Evolutionary conservation across 805 yeast species (phyloP).

Genomic region (Candida maltosa): DNA sequence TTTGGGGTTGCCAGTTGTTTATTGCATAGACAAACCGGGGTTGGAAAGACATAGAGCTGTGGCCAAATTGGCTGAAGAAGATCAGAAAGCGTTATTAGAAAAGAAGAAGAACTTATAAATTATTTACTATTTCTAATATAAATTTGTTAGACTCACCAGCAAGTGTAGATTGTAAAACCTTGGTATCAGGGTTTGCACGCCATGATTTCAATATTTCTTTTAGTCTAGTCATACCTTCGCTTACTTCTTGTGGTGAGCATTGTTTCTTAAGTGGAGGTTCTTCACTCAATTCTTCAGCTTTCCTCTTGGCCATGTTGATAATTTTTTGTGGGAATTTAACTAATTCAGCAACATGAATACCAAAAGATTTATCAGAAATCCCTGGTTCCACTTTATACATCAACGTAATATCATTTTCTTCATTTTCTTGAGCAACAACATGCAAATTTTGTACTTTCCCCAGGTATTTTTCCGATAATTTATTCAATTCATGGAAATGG

Average conservation of each 20-base stretch:
- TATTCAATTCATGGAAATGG: constrained; percentile 94
- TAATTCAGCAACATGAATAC: constrained; percentile 95
- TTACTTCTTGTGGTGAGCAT: constrained; percentile 50
- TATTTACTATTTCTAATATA: constrained; percentile 36
- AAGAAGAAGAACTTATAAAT: constrained; percentile 4
- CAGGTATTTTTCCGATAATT: constrained; percentile 57
- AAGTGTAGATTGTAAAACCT: constrained; percentile 15
- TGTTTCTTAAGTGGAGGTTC: constrained; percentile 46
- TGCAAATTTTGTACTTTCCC: constrained; percentile 75
- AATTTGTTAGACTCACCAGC: constrained; percentile 30
- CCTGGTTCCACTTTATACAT: constrained; percentile 95
- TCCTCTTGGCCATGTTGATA: constrained; percentile 91
- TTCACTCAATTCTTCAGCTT: constrained; percentile 71
- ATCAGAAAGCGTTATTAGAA: no score
- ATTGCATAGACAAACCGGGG: constrained; percentile 23
- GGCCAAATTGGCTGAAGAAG: constrained; percentile 14
- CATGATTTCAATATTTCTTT: constrained; percentile 51
- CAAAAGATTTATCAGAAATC: constrained; percentile 93
- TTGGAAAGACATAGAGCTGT: constrained; percentile 15
- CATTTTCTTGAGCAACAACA: constrained; percentile 87
- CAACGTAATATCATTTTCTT: constrained; percentile 70
- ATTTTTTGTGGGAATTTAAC: constrained; percentile 91
- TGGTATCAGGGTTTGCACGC: constrained; percentile 44
- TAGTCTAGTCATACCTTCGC: constrained; percentile 49
- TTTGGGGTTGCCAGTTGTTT: constrained; percentile 55